Percentiles rank a stretch among this genome's conserved stretches.
Conservation (phyloP, 2,329 filamentous ascomycete genomes). For the Aspergillus vadensis region DNA sequence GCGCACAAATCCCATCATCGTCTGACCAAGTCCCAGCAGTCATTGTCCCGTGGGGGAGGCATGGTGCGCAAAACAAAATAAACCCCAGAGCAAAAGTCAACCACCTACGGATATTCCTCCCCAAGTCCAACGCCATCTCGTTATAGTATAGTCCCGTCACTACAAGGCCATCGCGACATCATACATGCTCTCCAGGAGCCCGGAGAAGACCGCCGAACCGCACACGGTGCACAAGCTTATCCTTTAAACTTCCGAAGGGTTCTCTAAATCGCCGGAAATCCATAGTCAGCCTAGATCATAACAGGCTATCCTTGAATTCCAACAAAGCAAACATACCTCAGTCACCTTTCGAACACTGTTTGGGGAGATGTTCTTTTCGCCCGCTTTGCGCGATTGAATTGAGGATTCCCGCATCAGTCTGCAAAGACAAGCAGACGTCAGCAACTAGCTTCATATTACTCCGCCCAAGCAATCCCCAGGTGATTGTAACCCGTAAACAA, state of each 20-base stretch:
- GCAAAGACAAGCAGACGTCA: constrained; percentile 7
- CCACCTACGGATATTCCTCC: background rate
- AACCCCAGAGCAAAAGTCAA: background rate
- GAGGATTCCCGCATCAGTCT: constrained; percentile 79
- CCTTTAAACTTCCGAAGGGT: constrained; percentile 69
- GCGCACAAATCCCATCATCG: background rate
- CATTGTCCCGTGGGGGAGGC: background rate
- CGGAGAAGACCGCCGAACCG: constrained; percentile 1
- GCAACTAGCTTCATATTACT: background rate
- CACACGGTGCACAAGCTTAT: constrained; percentile 42
- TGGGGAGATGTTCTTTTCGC: constrained; percentile 73
- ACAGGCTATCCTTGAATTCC: background rate
- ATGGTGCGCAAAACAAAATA: background rate
- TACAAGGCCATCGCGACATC: background rate
- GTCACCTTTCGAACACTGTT: constrained; percentile 77
- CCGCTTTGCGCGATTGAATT: constrained; percentile 72
- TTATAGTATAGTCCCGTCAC: background rate
- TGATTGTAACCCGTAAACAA: background rate
- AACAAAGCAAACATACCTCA: constrained; percentile 55
- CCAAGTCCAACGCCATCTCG: background rate
- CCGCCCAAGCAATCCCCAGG: background rate
- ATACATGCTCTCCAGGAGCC: background rate
- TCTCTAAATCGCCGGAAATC: constrained; percentile 49
- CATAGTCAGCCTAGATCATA: constrained; percentile 10
- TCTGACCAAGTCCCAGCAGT: background rate